Base-by-base conservation (phyloP, 2,329 filamentous ascomycete genomes). In the Plenodomus lindquistii region DNA sequence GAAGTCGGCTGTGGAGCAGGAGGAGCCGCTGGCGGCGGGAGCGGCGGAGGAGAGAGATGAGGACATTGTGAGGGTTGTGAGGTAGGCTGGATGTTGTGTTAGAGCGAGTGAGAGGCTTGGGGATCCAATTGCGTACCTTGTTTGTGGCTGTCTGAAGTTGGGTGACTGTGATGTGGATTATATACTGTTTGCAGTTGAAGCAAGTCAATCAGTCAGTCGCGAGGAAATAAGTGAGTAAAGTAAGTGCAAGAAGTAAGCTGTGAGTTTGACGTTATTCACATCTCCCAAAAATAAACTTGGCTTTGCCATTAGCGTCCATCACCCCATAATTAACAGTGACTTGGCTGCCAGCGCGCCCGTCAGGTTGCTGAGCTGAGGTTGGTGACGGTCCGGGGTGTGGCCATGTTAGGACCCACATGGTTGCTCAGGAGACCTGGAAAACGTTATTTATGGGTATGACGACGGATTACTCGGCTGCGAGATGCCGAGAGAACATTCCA, bases 1-100 rank as follows among this genome's bases (percentile, higher is more conserved):
- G 52, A 65, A 69, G 56, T 56, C 50, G 22, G 53, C 54, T 27
- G 50, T 55, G 21, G 62, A 37, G 58, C 67, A 70, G 40, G 57
- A 52, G 27, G 52, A 36, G 39, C 46, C 42, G 36, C 57, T 50
- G 41, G 57, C 41, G 40, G 50, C 54, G 4, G 59, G 49, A 4
- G 55, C 35, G 18, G 55, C 50, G 29, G 64, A 56, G 22, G 60
- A 58, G 37, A 54, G 40, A 27, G 51, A 46, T 34, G 50, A 49
- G 8, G 63, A 54, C 63, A 65, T 66, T 16, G 36, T 57, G 34
- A 37, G 17, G 16, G 27, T 52, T 39, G 41, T 42, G 7, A 43
- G 15, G 41, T 43, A 40, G 34, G 22, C n/a, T 18, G 18, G 24
- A n/a, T 46, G 37, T 39, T 24, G 16, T 13, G 17, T 22, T n/a